A percentile compares a stretch with the other conserved stretches of the same genome.
Evolutionary conservation across 192 early-diverging fungal species (phyloP).

Genomic region (Umbelopsis sp.): DNA sequence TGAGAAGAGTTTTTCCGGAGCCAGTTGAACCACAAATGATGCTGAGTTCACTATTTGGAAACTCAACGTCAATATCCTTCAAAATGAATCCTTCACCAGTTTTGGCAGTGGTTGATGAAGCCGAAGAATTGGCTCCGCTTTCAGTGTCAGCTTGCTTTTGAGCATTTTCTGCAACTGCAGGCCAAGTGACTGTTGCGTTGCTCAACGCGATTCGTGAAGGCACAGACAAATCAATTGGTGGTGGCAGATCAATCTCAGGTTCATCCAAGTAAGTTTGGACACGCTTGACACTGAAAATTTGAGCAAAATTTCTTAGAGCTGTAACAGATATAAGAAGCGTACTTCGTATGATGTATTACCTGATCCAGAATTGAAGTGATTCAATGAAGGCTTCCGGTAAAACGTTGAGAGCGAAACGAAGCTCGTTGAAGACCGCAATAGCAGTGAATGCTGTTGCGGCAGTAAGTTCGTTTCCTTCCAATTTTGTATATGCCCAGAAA

Average conservation of each 20-base stretch:
- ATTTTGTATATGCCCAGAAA: conserved; percentile 59
- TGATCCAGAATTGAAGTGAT: conserved; percentile 25
- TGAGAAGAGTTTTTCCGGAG: conserved; percentile 81
- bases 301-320: background rate
- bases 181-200: conserved; percentile 54
- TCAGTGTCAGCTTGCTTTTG: background rate
- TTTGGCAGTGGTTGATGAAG: conserved; percentile 7
- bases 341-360: background rate
- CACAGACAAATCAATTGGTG: conserved; percentile 14
- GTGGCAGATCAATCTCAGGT: conserved; percentile 64
- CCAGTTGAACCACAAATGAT: conserved; percentile 77
- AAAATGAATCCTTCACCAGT: conserved; percentile 42
- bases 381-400: conserved; percentile 38
- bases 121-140: background rate
- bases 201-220: conserved; percentile 44
- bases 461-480: conserved; percentile 62
- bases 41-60: conserved; percentile 53
- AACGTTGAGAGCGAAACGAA: conserved; percentile 49
- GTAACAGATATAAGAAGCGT: background rate
- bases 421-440: conserved; percentile 63
- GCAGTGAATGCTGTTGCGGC: conserved; percentile 70
- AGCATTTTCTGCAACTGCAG: conserved; percentile 10
- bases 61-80: conserved; percentile 45
- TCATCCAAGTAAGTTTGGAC: conserved; percentile 79
- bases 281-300: conserved; percentile 48